Evolutionary conservation across 1,284 basidiomycete genomes (phyloP), one percentile per base, ranked within the genome.

Genomic region (Heterobasidion annosum): DNA sequence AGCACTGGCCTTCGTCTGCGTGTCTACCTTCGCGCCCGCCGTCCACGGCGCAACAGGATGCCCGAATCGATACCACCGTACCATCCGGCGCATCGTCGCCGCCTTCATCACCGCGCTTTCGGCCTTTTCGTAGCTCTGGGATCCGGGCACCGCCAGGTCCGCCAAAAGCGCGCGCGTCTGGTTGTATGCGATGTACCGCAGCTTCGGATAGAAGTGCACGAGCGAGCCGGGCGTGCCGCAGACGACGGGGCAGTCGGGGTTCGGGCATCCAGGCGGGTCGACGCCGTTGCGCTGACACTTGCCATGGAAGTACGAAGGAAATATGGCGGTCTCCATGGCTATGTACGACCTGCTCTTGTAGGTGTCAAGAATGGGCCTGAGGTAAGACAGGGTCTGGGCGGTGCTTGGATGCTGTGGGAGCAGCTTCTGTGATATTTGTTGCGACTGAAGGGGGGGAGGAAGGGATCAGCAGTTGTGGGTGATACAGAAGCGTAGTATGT

Each of bases 141-240:
- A 73, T 34, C 68, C 65, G 1, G 75, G 71, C 4, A 64, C 64
- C 0, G 70, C 60, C 51, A 77, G 58, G 1, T 64, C 61, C 47
- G 66, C 55, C 35, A 82, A 61, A 19, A 72, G 58, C 8, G 60
- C 56, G 33, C 58, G 65, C n/a, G 75, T 76, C 54, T 73, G 58
- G 50, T 78, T 71, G 67, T 72, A 82, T 7, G 73, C 79, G 63
- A 83, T 77, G 54, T 62, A 68, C 43, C 69, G 63, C 33, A 88
- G 70, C 32, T 62, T 73, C 9, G 70, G 54, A 66, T 76, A 88
- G 69, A 81, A 85, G 67, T 88, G 83, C 7, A 83, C 77, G 60
- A 89, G 68, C 7, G 85, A 88, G 13, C 86, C 86, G n/a, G 87
- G 84, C 6, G 86, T 89, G 62, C 87, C 86, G 61, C 86, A 88